Base-by-base conservation (phyloP, 352 stramenopile species). In the Saprolegnia parasitica region DNA sequence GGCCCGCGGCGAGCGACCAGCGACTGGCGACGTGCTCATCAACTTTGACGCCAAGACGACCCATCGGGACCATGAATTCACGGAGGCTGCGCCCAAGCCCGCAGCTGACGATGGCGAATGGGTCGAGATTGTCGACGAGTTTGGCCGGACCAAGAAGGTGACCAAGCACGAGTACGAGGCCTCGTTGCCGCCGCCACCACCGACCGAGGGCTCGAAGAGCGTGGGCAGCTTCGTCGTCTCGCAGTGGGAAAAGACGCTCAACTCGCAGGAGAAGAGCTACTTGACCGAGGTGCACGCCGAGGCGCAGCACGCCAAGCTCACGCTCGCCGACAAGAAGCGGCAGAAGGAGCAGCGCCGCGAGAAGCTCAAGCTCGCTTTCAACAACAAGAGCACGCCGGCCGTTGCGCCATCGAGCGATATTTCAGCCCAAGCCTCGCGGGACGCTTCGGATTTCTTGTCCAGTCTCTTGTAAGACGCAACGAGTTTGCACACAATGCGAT, bases 171-270 rank as follows among this genome's bases (percentile, higher is more conserved):
- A 79, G 62, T 58, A 6, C 81, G 76, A 55, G 72, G 86, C 40
- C 29, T 73, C 0, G 74, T 72, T 20, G 35, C 23, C 5, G 29
- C 21, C 8, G 65, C 24, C 18, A 50, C 35, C 63, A 55, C 42
- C 61, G 71, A 52, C 23, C 37, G 67, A 75, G 60, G 24, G n/a
- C 10, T 46, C 52, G 8, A 39, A 54, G 9, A n/a, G 20, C 1
- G 56, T 15, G 3, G 78, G 83, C 24, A 87, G 84, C 55, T 94
- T 89, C 72, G 86, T 94, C 21, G 77, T 83, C 13, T 92, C 86
- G 11, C 86, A 92, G 50, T 94, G 86, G 86, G 86, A 94, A 54
- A 84, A 87, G 65, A 82, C 79, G 15, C 73, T 94, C 20, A 89
- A 88, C 32, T 64, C 40, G 24, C 47, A 67, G 1, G 86, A 94